Evolutionary conservation across 1,139 yeast species (phyloP), one percentile per base, ranked within the genome.

Genomic region (Protomyces inouyei): DNA sequence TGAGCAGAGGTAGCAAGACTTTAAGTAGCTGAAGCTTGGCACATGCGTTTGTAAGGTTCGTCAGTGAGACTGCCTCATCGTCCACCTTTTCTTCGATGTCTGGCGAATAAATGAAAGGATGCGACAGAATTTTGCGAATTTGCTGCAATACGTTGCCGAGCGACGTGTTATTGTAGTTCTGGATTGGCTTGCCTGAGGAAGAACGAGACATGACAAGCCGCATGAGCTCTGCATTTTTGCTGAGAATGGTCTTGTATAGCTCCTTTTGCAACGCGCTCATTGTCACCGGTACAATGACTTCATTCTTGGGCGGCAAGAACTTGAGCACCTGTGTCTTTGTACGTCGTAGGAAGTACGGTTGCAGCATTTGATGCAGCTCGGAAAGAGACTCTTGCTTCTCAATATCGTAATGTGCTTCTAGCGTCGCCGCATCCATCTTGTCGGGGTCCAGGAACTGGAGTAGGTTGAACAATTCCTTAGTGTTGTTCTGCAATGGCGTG

Each of bases 21-120:
- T 87, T 92, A 66, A 88, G 79, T 61, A 88, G 76, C 73, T 88
- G 95, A 73, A 88, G 87, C 73, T 88, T 88, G 70, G 95, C 95
- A 40, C 77, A 71, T 6, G 71, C 71, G 35, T 64, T 60, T 3
- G 64, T 66, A 60, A 69, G 35, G 28, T 64, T 53, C 23, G 53
- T 57, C 6, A 67, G 51, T 14, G 61, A 48, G 25, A 61, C 63
- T 14, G 61, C 63, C 12, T 63, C 61, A 51, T 68, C 63, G 16
- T 57, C 52, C 10, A 60, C 37, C 35, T 55, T 36, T 48, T 67
- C 70, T 56, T 69, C 71, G 23, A 69, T 63, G 12, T 67, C 64
- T 14, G 64, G 60, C 37, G 64, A 60, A 51, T 65, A 69, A 21
- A 69, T 63, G 65, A 67, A 69, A n/a, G 71, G 71, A 65, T 69